Conservation (phyloP, 305 asterid species). For the Lippia alba region DNA sequence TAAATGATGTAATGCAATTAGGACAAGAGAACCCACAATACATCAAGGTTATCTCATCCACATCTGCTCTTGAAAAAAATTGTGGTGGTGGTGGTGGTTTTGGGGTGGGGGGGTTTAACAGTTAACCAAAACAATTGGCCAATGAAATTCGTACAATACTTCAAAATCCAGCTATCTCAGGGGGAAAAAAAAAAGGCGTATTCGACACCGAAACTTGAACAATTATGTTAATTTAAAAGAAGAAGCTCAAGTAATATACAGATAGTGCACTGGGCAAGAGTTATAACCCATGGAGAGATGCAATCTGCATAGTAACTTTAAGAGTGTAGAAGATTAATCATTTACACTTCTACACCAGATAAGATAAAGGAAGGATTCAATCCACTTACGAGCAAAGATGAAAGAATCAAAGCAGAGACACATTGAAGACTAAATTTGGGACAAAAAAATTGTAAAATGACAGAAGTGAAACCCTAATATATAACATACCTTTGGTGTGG, state of each 20-base stretch:
- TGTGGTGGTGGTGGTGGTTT: no score
- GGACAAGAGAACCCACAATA: neutral
- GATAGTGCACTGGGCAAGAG: neutral
- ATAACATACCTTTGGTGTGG: constrained; percentile 85
- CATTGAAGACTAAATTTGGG: neutral
- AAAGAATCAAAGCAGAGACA: constrained; percentile 24
- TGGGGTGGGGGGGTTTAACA: neutral
- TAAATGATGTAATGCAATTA: neutral
- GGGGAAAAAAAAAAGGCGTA: neutral
- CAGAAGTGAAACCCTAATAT: constrained; percentile 22
- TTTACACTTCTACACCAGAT: constrained; percentile 14
- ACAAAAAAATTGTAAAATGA: neutral
- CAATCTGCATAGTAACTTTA: constrained; percentile 15
- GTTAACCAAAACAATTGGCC: neutral
- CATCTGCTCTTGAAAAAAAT: neutral
- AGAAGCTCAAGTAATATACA: neutral
- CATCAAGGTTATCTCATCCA: neutral
- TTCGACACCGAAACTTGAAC: constrained; percentile 6
- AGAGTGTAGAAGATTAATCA: constrained; percentile 15
- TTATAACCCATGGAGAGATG: neutral
- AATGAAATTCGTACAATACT: neutral
- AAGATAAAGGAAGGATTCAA: constrained; percentile 3
- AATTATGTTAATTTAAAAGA: neutral
- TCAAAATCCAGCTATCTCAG: neutral
- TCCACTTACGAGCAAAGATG: constrained; percentile 22